Evolutionary conservation across 2,329 filamentous ascomycete genomes (phyloP).

Genomic region (Diaporthe sp.): DNA sequence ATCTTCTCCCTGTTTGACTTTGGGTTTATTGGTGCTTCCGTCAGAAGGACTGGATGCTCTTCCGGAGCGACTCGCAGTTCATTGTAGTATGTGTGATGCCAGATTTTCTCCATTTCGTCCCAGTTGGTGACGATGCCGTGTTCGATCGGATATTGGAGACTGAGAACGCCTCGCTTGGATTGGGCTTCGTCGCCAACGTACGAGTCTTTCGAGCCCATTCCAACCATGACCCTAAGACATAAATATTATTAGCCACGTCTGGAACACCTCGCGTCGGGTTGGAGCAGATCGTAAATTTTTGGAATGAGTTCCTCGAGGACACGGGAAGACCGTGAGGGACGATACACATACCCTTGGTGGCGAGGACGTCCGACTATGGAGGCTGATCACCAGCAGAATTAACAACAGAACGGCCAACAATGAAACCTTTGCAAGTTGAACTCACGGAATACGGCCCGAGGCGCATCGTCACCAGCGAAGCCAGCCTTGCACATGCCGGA

Average conservation of each 20-base stretch:
- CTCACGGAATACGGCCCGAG: constrained; percentile 99
- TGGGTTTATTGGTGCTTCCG: constrained; percentile 99
- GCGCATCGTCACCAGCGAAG: constrained; percentile 99
- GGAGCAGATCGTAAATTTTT: not conserved
- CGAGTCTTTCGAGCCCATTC: constrained; percentile 99
- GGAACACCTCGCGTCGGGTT: rapidly evolving
- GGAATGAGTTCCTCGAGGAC: not conserved
- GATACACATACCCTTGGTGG: constrained; percentile 99
- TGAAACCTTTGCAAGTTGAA: constrained; percentile 56
- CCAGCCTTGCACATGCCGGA: constrained; percentile 99
- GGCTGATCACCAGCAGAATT: constrained; percentile 67
- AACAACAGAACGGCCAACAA: constrained; percentile 34
- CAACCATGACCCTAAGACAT: constrained; percentile 86
- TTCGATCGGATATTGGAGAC: constrained; percentile 99
- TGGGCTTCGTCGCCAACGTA: constrained; percentile 99
- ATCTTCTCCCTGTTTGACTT: constrained; percentile 99
- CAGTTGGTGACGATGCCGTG: constrained; percentile 99
- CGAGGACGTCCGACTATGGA: constrained; percentile 99
- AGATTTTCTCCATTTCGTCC: constrained; percentile 99
- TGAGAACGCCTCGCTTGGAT: constrained; percentile 99
- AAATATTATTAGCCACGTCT: constrained; percentile 62
- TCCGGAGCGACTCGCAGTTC: constrained; percentile 99
- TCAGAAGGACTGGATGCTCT: constrained; percentile 99
- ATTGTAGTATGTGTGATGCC: constrained; percentile 99
- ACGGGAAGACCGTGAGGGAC: constrained; percentile 53